Percentiles rank a stretch among this genome's conserved stretches.
Conservation (phyloP, 768 basidiomycete species). For the Mrakia blollopis region DNA sequence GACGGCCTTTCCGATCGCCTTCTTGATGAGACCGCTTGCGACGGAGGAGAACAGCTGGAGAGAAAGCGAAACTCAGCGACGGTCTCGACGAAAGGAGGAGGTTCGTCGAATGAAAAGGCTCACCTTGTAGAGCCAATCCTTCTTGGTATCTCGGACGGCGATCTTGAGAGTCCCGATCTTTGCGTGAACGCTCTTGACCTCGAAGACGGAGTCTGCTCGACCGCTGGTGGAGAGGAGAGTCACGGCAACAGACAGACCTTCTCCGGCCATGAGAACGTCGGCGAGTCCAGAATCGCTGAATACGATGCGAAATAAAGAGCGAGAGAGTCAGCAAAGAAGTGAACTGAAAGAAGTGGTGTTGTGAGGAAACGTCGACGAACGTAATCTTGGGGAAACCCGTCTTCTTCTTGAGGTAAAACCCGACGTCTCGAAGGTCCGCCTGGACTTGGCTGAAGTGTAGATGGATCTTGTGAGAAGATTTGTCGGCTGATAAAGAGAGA, state of each 20-base stretch:
- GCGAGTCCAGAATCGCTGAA: conserved; percentile 30
- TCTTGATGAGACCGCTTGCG: conserved; percentile 62
- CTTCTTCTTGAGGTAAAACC: conserved; percentile 82
- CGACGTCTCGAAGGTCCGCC: conserved; percentile 44
- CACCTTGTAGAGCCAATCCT: conserved; percentile 60
- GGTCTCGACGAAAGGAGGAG: no score
- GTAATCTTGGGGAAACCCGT: conserved; percentile 53
- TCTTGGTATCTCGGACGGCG: conserved; percentile 83
- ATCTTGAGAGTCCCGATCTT: conserved; percentile 82
- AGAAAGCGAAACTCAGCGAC: background rate
- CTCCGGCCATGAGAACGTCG: conserved; percentile 61
- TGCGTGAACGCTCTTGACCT: conserved; percentile 48
- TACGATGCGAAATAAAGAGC: conserved; percentile 37
- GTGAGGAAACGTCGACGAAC: conserved; percentile 39
- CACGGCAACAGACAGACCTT: conserved; percentile 63
- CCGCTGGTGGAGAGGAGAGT: conserved; percentile 45
- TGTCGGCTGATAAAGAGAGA: conserved; percentile 46
- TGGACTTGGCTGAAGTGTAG: conserved; percentile 79
- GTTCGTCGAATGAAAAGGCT: no score
- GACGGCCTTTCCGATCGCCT: conserved; percentile 58
- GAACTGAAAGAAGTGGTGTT: conserved; percentile 41
- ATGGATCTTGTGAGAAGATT: conserved; percentile 62
- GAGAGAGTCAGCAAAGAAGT: conserved; percentile 52
- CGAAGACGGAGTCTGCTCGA: conserved; percentile 44
- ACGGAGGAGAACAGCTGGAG: conserved; percentile 15